These are phyloP conservation scores for Cryptococcus neoformans DNA, from an alignment of 1,284 basidiomycete genomes.

Conservation along the genomic window DNA sequence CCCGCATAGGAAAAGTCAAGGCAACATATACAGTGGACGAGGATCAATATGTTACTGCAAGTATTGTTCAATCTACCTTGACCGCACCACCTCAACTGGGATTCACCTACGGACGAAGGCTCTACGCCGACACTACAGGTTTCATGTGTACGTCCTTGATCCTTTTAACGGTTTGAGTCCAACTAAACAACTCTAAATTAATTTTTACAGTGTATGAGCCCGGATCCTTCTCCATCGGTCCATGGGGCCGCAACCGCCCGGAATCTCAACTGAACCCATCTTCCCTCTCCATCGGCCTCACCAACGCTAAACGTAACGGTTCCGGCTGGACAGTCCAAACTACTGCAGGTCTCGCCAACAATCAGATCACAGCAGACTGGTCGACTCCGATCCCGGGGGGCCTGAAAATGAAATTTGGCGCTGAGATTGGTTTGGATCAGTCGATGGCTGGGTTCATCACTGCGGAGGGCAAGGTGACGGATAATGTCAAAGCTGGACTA, in stretches of 20 bases:
- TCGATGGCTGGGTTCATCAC: conserved; percentile 40
- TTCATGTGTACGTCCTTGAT: conserved; percentile 36
- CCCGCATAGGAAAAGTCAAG: conserved; percentile 50
- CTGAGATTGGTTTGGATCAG: conserved; percentile 22
- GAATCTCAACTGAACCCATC: conserved; percentile 24
- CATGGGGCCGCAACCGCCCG: conserved; percentile 46
- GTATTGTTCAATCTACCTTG: conserved; percentile 35
- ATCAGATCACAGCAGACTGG: conserved; percentile 47
- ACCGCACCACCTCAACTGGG: conserved; percentile 49
- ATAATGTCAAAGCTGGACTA: conserved; percentile 32
- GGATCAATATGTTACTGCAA: conserved; percentile 49
- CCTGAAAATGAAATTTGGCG: conserved; percentile 51
- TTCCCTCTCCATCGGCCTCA: conserved; percentile 43
- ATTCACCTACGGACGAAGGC: conserved; percentile 50
- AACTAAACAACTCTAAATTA: too few species aligned
- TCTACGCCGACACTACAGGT: conserved; percentile 48
- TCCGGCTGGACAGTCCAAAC: conserved; percentile 47
- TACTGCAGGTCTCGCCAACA: conserved; percentile 34
- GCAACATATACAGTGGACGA: conserved; percentile 51
- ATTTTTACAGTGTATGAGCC: conserved; percentile 7
- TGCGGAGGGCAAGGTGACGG: conserved; percentile 40
- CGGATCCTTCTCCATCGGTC: conserved; percentile 50
- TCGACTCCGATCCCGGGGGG: conserved; percentile 44
- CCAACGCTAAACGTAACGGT: conserved; percentile 27
- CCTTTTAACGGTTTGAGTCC: background rate